These are phyloP conservation scores for Neostapfia colusana DNA, from an alignment of 176 grass and related monocot genomes.

Conservation along the genomic window DNA sequence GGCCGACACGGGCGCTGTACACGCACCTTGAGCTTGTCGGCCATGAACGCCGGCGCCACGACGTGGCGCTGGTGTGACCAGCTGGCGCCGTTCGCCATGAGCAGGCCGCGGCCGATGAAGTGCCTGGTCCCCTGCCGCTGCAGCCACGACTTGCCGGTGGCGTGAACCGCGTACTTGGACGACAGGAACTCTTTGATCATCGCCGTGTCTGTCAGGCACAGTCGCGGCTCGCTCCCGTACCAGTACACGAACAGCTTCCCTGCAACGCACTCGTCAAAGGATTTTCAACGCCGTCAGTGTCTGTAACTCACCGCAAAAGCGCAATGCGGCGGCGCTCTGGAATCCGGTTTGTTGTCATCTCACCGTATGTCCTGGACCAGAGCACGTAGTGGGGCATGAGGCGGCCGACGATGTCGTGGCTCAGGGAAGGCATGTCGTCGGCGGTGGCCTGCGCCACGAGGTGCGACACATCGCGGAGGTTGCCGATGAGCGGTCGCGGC, in stretches of 20 bases:
- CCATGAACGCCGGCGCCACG: slow-evolving; percentile 93
- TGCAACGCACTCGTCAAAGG: slow-evolving; percentile 21
- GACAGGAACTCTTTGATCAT: slow-evolving; percentile 90
- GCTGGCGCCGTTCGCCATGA: slow-evolving; percentile 83
- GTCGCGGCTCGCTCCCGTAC: slow-evolving; percentile 83
- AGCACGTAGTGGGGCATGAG: slow-evolving; percentile 93
- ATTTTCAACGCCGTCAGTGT: neutral
- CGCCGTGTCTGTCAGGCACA: slow-evolving; percentile 77
- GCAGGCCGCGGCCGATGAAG: slow-evolving; percentile 79
- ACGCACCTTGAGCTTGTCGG: slow-evolving; percentile 83
- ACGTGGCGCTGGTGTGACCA: slow-evolving; percentile 96
- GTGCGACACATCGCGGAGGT: slow-evolving; percentile 62
- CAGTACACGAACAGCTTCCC: slow-evolving; percentile 84
- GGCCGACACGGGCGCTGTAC: neutral
- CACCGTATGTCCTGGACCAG: slow-evolving; percentile 73
- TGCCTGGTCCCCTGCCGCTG: slow-evolving; percentile 71
- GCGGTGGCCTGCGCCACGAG: slow-evolving; percentile 61
- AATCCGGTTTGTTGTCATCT: neutral
- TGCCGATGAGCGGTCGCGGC: slow-evolving; percentile 58
- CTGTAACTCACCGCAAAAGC: neutral
- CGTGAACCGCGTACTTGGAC: slow-evolving; percentile 69
- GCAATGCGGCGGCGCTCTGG: slow-evolving; percentile 18
- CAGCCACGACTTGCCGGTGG: slow-evolving; percentile 81
- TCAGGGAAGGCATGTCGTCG: slow-evolving; percentile 59
- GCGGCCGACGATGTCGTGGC: slow-evolving; percentile 82